Evolutionary conservation across 768 basidiomycete genomes (phyloP), one percentile per base, ranked within the genome.

Genomic region (Clathrus columnatus): DNA sequence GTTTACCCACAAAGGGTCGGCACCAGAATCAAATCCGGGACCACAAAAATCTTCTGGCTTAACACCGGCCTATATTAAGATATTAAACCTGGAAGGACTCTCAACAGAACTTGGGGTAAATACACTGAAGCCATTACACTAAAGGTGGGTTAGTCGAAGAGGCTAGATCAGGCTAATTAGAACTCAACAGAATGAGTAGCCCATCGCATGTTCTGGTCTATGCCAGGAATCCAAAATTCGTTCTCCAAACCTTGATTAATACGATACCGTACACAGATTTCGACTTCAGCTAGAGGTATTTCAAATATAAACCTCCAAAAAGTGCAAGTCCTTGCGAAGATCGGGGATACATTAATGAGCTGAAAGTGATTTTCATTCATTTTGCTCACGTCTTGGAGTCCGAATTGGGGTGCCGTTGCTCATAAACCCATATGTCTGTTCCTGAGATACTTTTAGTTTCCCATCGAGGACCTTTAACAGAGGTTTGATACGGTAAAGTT

Each of bases 241-340:
- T 91, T 72, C 57, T 79, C 75, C 49, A 85, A 81, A 2, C 93
- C 87, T 8, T 79, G 72, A 66, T 98, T 97, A 63, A 99, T 75
- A 51, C 77, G 78, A 68, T 99, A 99, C 54, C 70, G 75, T 50
- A 98, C 76, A 48, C 74, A 71, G 78, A 92, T 87, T 71, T 95
- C 90, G 32, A 73, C 71, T 7, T 73, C 69, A 1, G 76, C 75
- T 1, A 97, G 68, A 0, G 91, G 91, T 53, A 99, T 76, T 59
- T 84, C 81, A 48, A 97, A 81, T 63, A 84, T 75, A 72, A 97
- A 97, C 51, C 95, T 78, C 88, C 92, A 98, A 73, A 99, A 99
- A 0, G 91, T 91, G 65, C 81, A 92, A 0, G 86, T 85, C 4
- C 92, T 94, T 57, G 17, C 52, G 51, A 51, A 5, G 16, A 41